Evolutionary conservation across 345 rosid genomes (phyloP).

Genomic region (Cochlearia excelsa): DNA sequence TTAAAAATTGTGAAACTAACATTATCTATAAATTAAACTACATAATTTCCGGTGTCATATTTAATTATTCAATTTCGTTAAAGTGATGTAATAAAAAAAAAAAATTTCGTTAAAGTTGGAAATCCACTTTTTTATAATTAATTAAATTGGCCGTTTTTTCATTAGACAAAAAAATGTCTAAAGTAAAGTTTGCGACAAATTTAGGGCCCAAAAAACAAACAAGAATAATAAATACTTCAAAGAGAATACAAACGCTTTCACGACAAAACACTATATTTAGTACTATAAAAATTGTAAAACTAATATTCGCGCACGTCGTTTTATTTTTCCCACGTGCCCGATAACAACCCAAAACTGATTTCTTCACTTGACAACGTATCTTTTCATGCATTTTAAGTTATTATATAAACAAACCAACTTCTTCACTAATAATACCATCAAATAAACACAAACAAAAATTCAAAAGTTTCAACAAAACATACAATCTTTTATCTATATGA

Average conservation of each 20-base stretch:
- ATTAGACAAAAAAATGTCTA: background rate
- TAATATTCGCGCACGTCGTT: too few relatives aligned
- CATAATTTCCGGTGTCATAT: too few relatives aligned
- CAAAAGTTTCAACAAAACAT: background rate
- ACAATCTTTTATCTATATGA: background rate
- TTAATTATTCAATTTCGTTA: too few relatives aligned
- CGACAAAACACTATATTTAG: too few relatives aligned
- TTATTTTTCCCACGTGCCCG: too few relatives aligned
- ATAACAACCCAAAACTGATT: too few relatives aligned
- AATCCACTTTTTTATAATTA: background rate
- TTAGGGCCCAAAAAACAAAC: background rate
- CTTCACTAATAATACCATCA: slow-evolving; percentile 1
- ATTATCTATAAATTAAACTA: too few relatives aligned
- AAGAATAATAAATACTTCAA: slow-evolving; percentile 2
- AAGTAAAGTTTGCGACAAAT: slow-evolving; percentile 22
- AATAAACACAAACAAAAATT: slow-evolving; percentile 1
- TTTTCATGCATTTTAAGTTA: slow-evolving; percentile 25
- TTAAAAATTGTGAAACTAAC: too few relatives aligned
- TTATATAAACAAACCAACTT: slow-evolving; percentile 34
- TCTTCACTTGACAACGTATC: too few relatives aligned
- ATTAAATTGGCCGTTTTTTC: background rate
- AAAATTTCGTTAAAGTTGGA: background rate
- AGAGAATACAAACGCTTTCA: slow-evolving; percentile 13
- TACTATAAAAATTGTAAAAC: too few relatives aligned
- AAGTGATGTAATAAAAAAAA: too few relatives aligned